A percentile compares a stretch with the other conserved stretches of the same genome.
These are phyloP conservation scores for Chamaenerion angustifolium DNA, from an alignment of 345 rosid species.

Conservation along the genomic window DNA sequence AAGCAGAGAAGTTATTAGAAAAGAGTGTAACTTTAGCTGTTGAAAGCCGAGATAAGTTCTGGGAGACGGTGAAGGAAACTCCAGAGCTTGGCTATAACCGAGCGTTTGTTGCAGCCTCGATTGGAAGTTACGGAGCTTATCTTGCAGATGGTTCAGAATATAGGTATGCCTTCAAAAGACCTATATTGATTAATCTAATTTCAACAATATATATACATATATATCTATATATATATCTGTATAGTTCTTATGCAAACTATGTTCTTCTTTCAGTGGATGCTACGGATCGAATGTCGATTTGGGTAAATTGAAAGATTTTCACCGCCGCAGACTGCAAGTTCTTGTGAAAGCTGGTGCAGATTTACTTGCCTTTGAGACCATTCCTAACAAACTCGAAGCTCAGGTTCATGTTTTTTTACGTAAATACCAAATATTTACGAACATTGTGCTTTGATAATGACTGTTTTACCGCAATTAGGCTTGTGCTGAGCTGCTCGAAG, in stretches of 20 bases:
- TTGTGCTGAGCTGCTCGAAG: slow-evolving; percentile 66
- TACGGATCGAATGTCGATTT: slow-evolving; percentile 48
- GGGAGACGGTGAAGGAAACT: slow-evolving; percentile 32
- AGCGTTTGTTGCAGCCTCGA: slow-evolving; percentile 81
- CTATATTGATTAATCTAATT: not conserved
- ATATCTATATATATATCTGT: too few relatives aligned
- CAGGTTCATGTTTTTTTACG: slow-evolving; percentile 32
- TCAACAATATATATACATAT: too few relatives aligned
- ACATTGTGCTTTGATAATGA: too few relatives aligned
- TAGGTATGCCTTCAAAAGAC: too few relatives aligned
- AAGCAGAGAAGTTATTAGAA: slow-evolving; percentile 45
- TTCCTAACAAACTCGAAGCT: slow-evolving; percentile 86
- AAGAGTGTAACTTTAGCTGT: slow-evolving; percentile 65
- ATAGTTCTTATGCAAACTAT: too few relatives aligned
- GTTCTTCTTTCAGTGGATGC: slow-evolving; percentile 34
- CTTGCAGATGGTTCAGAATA: slow-evolving; percentile 96
- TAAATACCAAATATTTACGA: too few relatives aligned
- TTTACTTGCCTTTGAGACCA: slow-evolving; percentile 84
- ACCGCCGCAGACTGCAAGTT: slow-evolving; percentile 67
- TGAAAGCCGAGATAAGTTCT: slow-evolving; percentile 76
- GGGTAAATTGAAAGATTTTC: slow-evolving; percentile 76
- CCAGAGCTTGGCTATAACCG: slow-evolving; percentile 41
- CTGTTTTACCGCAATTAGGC: slow-evolving; percentile 23
- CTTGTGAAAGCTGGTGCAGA: slow-evolving; percentile 76
- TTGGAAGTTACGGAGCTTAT: slow-evolving; percentile 92